These are phyloP conservation scores for Trypanosoma conorhini DNA, from an alignment of 208 protist species.

Conservation along the genomic window DNA sequence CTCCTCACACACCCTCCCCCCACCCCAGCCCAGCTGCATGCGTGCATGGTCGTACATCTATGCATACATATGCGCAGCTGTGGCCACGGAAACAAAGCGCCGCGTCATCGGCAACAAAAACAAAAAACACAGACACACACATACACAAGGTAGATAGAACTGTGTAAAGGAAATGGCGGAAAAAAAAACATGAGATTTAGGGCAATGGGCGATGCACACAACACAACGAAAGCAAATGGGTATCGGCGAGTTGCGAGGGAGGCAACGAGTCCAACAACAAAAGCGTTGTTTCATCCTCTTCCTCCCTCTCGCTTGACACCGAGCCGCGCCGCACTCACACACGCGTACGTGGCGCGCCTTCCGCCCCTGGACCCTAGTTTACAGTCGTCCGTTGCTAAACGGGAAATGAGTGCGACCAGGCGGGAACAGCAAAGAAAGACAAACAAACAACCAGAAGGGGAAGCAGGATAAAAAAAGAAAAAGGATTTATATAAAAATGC, in stretches of 20 bases:
- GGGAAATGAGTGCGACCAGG: not conserved
- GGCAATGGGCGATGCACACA: not conserved
- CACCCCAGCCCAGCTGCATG: not conserved
- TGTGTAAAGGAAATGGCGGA: slow-evolving; percentile 12
- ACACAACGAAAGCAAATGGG: not conserved
- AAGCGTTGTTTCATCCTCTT: not conserved
- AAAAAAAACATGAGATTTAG: not conserved
- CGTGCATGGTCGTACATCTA: slow-evolving; percentile 8
- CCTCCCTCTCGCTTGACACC: not conserved
- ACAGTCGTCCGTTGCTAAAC: not conserved
- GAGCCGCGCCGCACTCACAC: not conserved
- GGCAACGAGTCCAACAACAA: not conserved
- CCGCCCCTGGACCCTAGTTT: not conserved
- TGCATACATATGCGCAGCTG: slow-evolving; percentile 7
- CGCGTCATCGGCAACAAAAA: not conserved
- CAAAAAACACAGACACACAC: slow-evolving; percentile 3
- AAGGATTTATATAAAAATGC: not conserved
- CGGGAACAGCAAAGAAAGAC: not conserved
- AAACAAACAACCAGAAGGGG: not conserved
- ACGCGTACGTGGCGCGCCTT: not conserved
- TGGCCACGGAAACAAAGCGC: not conserved
- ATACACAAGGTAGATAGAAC: slow-evolving; percentile 5
- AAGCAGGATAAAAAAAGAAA: slow-evolving; percentile 17
- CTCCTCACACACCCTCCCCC: not conserved
- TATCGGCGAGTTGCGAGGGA: not conserved